Percentiles rank a stretch among this genome's conserved stretches.
Evolutionary conservation across 2,329 filamentous ascomycete genomes (phyloP).

Genomic region (Pseudogymnoascus sp.): DNA sequence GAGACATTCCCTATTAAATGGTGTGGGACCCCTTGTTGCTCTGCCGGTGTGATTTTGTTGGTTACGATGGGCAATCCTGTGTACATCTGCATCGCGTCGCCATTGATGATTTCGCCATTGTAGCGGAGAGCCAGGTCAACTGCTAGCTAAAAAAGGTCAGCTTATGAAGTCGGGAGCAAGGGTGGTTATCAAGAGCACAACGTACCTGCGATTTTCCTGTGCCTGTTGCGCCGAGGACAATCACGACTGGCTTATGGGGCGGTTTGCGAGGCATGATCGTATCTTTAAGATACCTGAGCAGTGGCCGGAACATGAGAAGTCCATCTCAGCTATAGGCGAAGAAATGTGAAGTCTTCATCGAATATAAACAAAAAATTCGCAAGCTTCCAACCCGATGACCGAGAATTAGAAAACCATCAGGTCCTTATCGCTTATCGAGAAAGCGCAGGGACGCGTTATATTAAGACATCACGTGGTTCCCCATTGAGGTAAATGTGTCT

Average conservation of each 20-base stretch:
- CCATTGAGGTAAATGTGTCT: slow-evolving; percentile 10
- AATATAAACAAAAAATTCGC: slow-evolving; percentile 10
- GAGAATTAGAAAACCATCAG: not conserved
- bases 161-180: slow-evolving; percentile 12
- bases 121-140: slow-evolving; percentile 77
- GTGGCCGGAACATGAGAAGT: slow-evolving; percentile 5
- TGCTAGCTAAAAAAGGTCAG: slow-evolving; percentile 39
- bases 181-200: not conserved
- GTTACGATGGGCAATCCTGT: slow-evolving; percentile 86
- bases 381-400: slow-evolving; percentile 17
- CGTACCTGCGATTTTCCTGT: slow-evolving; percentile 84
- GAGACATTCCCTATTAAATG: slow-evolving; percentile 77
- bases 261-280: slow-evolving; percentile 24
- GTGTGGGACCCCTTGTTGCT: slow-evolving; percentile 74
- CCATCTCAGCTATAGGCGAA: not conserved
- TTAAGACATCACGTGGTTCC: slow-evolving; percentile 12
- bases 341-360: not conserved
- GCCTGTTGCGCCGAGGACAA: slow-evolving; percentile 81
- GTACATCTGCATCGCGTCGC: slow-evolving; percentile 98
- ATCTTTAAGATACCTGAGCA: slow-evolving; percentile 14
- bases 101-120: slow-evolving; percentile 92
- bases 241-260: slow-evolving; percentile 58
- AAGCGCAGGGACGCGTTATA: not conserved
- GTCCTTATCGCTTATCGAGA: slow-evolving; percentile 8
- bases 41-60: slow-evolving; percentile 74